phyloP scores from a whole-genome alignment of 2,329 filamentous ascomycete genomes.

The Trichophyton benhamiae region DNA sequence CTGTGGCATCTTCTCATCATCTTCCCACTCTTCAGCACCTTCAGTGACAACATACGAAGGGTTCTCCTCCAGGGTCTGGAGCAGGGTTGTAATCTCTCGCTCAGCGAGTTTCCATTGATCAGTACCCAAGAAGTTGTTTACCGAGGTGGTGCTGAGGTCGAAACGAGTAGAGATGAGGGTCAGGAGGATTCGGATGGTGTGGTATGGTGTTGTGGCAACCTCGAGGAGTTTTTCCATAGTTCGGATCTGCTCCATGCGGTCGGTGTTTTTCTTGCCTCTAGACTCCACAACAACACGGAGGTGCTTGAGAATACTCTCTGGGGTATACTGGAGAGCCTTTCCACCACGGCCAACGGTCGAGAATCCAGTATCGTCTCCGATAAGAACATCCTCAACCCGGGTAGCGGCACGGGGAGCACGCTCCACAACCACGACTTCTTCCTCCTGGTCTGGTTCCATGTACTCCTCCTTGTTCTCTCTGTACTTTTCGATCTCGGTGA shows the following conservation, averaged over 20 bases:
- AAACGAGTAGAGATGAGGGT: slow-evolving; percentile 89
- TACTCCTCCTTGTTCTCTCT: slow-evolving; percentile 72
- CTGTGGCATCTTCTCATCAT: slow-evolving; percentile 83
- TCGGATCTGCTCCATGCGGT: slow-evolving; percentile 85
- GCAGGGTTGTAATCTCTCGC: slow-evolving; percentile 65
- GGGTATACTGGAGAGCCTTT: slow-evolving; percentile 79
- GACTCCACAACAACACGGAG: slow-evolving; percentile 86
- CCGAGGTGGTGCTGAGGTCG: slow-evolving; percentile 70
- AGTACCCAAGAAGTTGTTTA: slow-evolving; percentile 67
- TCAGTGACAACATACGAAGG: slow-evolving; percentile 76
- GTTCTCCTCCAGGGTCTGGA: slow-evolving; percentile 68
- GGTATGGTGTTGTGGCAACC: slow-evolving; percentile 82
- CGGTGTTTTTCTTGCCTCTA: slow-evolving; percentile 97
- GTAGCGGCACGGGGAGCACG: slow-evolving; percentile 40
- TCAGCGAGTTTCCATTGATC: slow-evolving; percentile 96
- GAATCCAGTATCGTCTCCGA: slow-evolving; percentile 72
- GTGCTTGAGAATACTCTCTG: slow-evolving; percentile 97
- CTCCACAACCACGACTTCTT: slow-evolving; percentile 45
- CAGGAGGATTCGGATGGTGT: slow-evolving; percentile 81
- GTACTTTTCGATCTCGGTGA: slow-evolving; percentile 76
- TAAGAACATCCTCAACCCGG: slow-evolving; percentile 33
- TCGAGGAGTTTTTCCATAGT: slow-evolving; percentile 94
- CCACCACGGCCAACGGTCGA: slow-evolving; percentile 79
- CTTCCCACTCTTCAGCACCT: slow-evolving; percentile 94
- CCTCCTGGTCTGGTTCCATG: slow-evolving; percentile 74